A percentile compares a stretch with the other conserved stretches of the same genome.
phyloP scores from a whole-genome alignment of 139 green algal genomes.

The Volvox africanus region DNA sequence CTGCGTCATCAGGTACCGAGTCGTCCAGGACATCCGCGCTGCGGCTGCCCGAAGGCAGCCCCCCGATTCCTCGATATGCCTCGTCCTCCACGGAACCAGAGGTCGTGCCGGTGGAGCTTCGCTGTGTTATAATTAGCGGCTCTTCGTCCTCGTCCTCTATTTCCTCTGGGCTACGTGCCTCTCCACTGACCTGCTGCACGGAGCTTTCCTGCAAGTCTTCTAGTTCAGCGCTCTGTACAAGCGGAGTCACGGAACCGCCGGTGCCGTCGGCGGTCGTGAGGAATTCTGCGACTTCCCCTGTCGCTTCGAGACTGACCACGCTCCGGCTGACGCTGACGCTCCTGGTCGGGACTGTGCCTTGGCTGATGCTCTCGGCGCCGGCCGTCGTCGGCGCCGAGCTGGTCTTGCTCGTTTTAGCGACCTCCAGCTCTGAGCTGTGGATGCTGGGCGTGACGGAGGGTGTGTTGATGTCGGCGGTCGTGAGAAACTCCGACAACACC shows the following conservation, averaged over 20 bases:
- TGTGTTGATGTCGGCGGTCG: conserved; percentile 12
- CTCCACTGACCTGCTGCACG: background rate
- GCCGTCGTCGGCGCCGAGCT: background rate
- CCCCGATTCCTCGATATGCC: too few relatives aligned
- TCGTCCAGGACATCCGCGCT: background rate
- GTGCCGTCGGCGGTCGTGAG: background rate
- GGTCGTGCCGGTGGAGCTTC: background rate
- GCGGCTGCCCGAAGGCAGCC: background rate
- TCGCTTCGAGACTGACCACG: background rate
- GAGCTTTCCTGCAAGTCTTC: background rate
- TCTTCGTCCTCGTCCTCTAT: background rate
- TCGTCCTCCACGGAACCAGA: background rate
- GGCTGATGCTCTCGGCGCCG: background rate
- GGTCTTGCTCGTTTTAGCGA: background rate
- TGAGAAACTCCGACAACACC: conserved; percentile 14
- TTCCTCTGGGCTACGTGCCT: background rate
- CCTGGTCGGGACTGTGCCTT: too few relatives aligned
- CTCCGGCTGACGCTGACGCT: background rate
- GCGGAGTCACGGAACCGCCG: background rate
- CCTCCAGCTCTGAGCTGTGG: conserved; percentile 6
- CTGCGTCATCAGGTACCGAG: background rate
- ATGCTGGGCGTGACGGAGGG: conserved; percentile 29
- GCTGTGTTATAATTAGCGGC: background rate
- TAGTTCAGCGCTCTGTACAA: background rate
- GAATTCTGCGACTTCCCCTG: background rate